Conservation (phyloP, 768 basidiomycete genomes). For the Postia placenta region DNA sequence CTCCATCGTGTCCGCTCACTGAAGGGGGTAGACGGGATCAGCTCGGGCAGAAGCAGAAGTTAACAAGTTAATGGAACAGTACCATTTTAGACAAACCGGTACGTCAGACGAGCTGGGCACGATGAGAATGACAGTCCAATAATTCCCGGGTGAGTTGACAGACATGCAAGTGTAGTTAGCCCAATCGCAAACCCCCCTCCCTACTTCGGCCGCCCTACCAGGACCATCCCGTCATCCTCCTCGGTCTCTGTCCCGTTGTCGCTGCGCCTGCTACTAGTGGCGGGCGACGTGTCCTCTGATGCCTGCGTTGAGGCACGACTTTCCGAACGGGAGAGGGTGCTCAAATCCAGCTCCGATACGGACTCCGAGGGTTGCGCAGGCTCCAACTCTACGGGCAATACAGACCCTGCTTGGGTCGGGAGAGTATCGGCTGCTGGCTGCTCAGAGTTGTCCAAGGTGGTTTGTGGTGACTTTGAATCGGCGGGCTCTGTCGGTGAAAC, state of each 20-base stretch:
- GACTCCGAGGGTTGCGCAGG: constrained; percentile 1
- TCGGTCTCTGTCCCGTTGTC: constrained; percentile 72
- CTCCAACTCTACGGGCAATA: constrained; percentile 6
- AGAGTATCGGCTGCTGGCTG: neutral
- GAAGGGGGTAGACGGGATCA: too few relatives aligned
- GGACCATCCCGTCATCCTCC: constrained; percentile 79
- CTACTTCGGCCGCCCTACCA: constrained; percentile 55
- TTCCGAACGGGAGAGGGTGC: constrained; percentile 15
- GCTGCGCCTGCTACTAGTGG: constrained; percentile 39
- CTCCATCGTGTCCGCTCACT: too few relatives aligned
- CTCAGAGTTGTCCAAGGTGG: neutral
- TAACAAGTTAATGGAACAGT: too few relatives aligned
- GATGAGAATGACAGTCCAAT: too few relatives aligned
- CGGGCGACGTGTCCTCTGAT: constrained; percentile 22
- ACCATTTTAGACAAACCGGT: too few relatives aligned
- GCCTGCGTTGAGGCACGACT: constrained; percentile 25
- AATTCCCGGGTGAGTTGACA: too few relatives aligned
- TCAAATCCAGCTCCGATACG: constrained; percentile 7
- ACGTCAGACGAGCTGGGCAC: too few relatives aligned
- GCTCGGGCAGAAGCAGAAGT: too few relatives aligned
- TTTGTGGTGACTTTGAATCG: constrained; percentile 1
- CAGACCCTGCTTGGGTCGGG: neutral
- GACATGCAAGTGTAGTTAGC: too few relatives aligned
- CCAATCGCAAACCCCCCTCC: too few relatives aligned
- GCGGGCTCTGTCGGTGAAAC: constrained; percentile 21